Base-by-base conservation (phyloP, 2,329 filamentous ascomycete genomes). In the Scleromitrula shiraiana region DNA sequence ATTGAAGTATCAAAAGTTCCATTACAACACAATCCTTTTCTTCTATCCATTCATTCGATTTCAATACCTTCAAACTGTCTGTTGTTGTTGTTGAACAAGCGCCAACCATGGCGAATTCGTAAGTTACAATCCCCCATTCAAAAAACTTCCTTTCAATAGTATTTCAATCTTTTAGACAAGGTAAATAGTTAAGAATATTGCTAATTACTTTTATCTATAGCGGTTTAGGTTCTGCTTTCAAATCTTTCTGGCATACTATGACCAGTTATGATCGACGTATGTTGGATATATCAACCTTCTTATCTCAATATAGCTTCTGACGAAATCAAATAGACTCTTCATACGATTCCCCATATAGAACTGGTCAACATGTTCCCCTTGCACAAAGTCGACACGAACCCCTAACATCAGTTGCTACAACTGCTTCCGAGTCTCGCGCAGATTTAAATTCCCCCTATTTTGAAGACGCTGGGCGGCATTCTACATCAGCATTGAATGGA, bases 201-300 rank as follows among this genome's bases (percentile, higher is more conserved):
- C 43, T 46, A 32, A 46, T 19, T 6, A n/a, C 12, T 10, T 3
- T 14, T 23, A 2, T 17, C 14, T 40, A 17, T 39, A 46, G 43
- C 35, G 33, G 83, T 62, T 68, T 91, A 63, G 76, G 80, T 60
- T 77, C 77, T 60, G 80, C 84, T 68, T 85, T 93, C 69, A 85
- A 85, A 69, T 86, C 85, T 53, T 91, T 98, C 72, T 98, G 93
- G 93, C 93, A 97, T 75, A 81, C 85, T 5, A 63, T 83, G 78
- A 83, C 80, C 68, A 83, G 79, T 59, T 73, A 83, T 71, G 80
- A 83, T 66, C 70, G 80, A 69, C 80, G 80, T 83, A 70, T 64
- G 79, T 71, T 43, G 52, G n/a, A n/a, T n/a, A 44, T 17, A 23
- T 23, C 45, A 40, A 32, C 17, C 20, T 27, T 22, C 29, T 22